phyloP scores from a whole-genome alignment of 108 stramenopile genomes.

The Nitzschia sp. region DNA sequence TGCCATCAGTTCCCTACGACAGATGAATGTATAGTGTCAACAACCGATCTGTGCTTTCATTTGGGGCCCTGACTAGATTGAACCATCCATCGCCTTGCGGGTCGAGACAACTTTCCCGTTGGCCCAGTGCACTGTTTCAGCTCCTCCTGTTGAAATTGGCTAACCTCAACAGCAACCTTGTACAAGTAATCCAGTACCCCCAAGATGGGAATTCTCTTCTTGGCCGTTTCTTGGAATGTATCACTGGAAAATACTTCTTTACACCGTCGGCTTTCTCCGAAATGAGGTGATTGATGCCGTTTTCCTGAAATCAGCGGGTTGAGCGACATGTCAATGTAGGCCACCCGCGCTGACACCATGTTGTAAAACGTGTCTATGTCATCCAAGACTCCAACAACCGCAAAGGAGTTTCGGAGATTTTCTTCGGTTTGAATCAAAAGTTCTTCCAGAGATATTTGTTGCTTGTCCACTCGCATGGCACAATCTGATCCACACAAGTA shows the following conservation, averaged over 20 bases:
- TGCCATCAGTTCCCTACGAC: too few species aligned
- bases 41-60: too few species aligned
- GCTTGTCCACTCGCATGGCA: slow-evolving; percentile 18
- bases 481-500: slow-evolving; percentile 47
- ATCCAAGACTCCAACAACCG: slow-evolving; percentile 47
- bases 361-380: slow-evolving; percentile 48
- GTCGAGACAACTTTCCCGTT: background rate
- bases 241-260: slow-evolving; percentile 4
- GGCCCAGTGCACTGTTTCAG: slow-evolving; percentile 20
- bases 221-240: slow-evolving; percentile 6
- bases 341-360: slow-evolving; percentile 37
- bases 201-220: slow-evolving; percentile 1
- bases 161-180: slow-evolving; percentile 41
- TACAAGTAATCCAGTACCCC: slow-evolving; percentile 28
- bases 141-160: slow-evolving; percentile 41
- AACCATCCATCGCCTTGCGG: too few species aligned
- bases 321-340: slow-evolving; percentile 15
- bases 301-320: slow-evolving; percentile 9
- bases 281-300: background rate
- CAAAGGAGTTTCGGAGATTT: slow-evolving; percentile 45
- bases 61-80: too few species aligned
- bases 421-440: slow-evolving; percentile 32
- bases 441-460: slow-evolving; percentile 23
- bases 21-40: too few species aligned
- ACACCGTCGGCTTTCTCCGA: slow-evolving; percentile 12